These are phyloP conservation scores for Cardamine chenopodiifolia DNA, from an alignment of 345 rosid genomes.

Conservation along the genomic window DNA sequence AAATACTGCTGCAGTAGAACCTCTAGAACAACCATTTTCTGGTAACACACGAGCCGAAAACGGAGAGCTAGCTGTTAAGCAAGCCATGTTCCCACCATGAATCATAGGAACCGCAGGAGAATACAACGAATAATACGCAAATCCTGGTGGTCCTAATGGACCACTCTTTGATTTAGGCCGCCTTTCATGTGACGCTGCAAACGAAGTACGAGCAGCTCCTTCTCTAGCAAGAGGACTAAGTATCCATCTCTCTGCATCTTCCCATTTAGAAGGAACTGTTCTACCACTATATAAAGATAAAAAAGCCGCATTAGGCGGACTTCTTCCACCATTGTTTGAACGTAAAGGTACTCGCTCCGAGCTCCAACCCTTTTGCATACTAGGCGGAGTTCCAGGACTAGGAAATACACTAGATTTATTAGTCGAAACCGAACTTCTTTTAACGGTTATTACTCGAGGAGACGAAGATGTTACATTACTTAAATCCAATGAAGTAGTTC, in stretches of 20 bases:
- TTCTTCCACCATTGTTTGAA: slow-evolving; percentile 53
- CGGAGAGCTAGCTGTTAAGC: slow-evolving; percentile 65
- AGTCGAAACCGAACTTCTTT: slow-evolving; percentile 54
- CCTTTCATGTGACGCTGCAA: slow-evolving; percentile 54
- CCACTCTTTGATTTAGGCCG: slow-evolving; percentile 96
- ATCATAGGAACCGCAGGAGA: slow-evolving; percentile 74
- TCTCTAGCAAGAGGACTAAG: slow-evolving; percentile 85
- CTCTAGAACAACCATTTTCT: slow-evolving; percentile 51
- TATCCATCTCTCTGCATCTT: slow-evolving; percentile 99
- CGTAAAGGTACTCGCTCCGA: slow-evolving; percentile 84
- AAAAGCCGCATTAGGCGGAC: slow-evolving; percentile 53
- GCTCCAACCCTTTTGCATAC: slow-evolving; percentile 96
- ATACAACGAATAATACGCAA: slow-evolving; percentile 67
- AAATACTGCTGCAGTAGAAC: slow-evolving; percentile 51
- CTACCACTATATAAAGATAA: slow-evolving; percentile 73
- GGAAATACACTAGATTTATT: slow-evolving; percentile 70
- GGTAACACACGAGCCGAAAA: slow-evolving; percentile 71
- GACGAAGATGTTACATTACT: slow-evolving; percentile 66
- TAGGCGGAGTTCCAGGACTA: slow-evolving; percentile 85
- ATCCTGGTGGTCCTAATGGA: slow-evolving; percentile 93
- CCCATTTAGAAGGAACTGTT: slow-evolving; percentile 96
- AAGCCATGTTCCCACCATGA: slow-evolving; percentile 56
- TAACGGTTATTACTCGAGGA: slow-evolving; percentile 60
- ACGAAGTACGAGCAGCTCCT: slow-evolving; percentile 53
- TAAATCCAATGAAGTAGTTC: slow-evolving; percentile 80